phyloP scores from a whole-genome alignment of 352 stramenopile genomes.

The Phytopythium montanum region DNA sequence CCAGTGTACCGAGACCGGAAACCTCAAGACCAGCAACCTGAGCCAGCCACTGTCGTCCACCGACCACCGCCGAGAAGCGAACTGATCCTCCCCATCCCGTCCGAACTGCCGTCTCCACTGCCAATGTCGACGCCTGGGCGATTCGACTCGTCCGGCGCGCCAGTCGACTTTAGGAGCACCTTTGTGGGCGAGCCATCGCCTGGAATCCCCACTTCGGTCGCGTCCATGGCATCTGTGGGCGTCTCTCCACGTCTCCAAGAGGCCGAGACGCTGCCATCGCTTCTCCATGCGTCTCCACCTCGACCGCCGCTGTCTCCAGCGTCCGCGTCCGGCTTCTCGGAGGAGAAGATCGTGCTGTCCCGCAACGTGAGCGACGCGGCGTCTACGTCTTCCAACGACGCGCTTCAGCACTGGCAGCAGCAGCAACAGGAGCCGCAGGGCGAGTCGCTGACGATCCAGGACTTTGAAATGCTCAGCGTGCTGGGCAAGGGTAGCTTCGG shows the following conservation, averaged over 20 bases:
- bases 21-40: background rate
- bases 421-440: conserved; percentile 10
- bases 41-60: background rate
- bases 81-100: conserved; percentile 68
- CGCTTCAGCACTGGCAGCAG: conserved; percentile 11
- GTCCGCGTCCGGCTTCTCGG: background rate
- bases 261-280: conserved; percentile 3
- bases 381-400: conserved; percentile 6
- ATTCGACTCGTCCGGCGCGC: conserved; percentile 13
- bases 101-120: conserved; percentile 26
- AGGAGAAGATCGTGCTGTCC: conserved; percentile 3
- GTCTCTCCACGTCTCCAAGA: conserved; percentile 6
- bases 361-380: conserved; percentile 1
- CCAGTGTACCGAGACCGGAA: conserved; percentile 1
- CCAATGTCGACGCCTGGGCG: conserved; percentile 15
- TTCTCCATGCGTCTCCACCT: conserved; percentile 2
- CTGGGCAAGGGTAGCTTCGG: conserved; percentile 85
- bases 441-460: conserved; percentile 81
- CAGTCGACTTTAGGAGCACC: conserved; percentile 34
- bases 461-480: conserved; percentile 91
- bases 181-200: conserved; percentile 36
- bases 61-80: conserved; percentile 49
- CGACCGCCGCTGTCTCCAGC: background rate
- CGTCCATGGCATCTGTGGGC: conserved; percentile 10
- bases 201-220: conserved; percentile 33